These are phyloP conservation scores for Podosphaera xanthii DNA, from an alignment of 2,329 filamentous ascomycete species.

Conservation along the genomic window DNA sequence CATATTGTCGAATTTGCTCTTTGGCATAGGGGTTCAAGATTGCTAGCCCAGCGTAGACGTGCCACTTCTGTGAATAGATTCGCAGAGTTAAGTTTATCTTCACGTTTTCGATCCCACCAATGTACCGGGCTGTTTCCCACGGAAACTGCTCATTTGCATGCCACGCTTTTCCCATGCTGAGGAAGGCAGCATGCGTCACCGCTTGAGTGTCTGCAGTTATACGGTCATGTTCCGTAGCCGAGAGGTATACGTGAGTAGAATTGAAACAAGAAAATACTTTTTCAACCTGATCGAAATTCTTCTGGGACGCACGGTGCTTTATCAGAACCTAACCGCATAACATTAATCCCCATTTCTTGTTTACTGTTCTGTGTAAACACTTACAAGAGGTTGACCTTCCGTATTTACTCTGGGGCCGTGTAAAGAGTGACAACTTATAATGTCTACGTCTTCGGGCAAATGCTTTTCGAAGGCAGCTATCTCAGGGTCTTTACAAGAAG, in stretches of 20 bases:
- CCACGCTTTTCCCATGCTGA: constrained; percentile 97
- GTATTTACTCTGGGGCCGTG: constrained; percentile 83
- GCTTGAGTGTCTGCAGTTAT: constrained; percentile 98
- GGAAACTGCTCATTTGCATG: constrained; percentile 86
- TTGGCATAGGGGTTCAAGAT: constrained; percentile 89
- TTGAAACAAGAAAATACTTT: constrained; percentile 59
- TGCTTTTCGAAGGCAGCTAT: constrained; percentile 81
- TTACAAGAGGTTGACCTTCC: constrained; percentile 67
- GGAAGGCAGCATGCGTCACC: constrained; percentile 88
- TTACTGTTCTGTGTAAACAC: not conserved
- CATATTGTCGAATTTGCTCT: constrained; percentile 85
- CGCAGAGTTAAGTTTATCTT: constrained; percentile 96
- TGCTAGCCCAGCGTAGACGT: constrained; percentile 91
- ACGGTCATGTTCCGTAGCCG: constrained; percentile 71
- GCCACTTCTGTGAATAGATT: constrained; percentile 98
- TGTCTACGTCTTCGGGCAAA: constrained; percentile 71
- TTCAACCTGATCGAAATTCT: constrained; percentile 58
- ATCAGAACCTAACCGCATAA: constrained; percentile 40
- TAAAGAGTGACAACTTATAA: constrained; percentile 87
- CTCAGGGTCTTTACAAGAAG: constrained; percentile 93
- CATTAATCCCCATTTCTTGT: not conserved
- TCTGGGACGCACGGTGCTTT: constrained; percentile 66
- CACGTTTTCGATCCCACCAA: constrained; percentile 94
- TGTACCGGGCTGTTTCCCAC: constrained; percentile 88
- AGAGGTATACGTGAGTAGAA: constrained; percentile 72